Conservation (phyloP, 176 grass and related monocot species). For the Urochloa ruziziensis region DNA sequence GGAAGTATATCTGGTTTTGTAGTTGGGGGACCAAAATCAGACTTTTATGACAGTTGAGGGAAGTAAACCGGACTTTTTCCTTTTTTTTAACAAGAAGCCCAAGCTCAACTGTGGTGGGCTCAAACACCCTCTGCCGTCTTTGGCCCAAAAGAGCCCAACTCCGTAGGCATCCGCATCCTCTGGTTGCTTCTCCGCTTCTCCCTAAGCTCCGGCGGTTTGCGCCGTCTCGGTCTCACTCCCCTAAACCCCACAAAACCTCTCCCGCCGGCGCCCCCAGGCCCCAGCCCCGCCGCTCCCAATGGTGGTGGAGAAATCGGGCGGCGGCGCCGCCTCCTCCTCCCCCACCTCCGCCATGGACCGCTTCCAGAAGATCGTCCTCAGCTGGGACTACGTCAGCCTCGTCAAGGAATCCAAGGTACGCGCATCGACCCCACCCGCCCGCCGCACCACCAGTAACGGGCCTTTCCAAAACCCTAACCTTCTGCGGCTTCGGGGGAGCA, state of each 20-base stretch:
- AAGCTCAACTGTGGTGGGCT: too few relatives aligned
- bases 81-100: too few relatives aligned
- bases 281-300: not conserved
- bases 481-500: constrained; percentile 11
- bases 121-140: not conserved
- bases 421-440: not conserved
- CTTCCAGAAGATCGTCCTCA: constrained; percentile 78
- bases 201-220: not conserved
- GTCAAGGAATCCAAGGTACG: constrained; percentile 65
- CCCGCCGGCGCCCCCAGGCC: not conserved
- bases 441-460: not conserved
- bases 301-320: constrained; percentile 53
- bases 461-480: not conserved
- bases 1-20: too few relatives aligned
- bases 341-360: constrained; percentile 44
- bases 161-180: too few relatives aligned
- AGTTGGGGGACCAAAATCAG: too few relatives aligned
- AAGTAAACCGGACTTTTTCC: too few relatives aligned
- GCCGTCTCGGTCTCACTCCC: not conserved
- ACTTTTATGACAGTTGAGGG: too few relatives aligned
- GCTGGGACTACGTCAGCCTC: constrained; percentile 89
- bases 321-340: not conserved
- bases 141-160: not conserved
- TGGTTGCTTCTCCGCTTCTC: not conserved
- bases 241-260: constrained; percentile 27